Conservation (phyloP, 805 yeast genomes). For the Clavispora vitiphila region DNA sequence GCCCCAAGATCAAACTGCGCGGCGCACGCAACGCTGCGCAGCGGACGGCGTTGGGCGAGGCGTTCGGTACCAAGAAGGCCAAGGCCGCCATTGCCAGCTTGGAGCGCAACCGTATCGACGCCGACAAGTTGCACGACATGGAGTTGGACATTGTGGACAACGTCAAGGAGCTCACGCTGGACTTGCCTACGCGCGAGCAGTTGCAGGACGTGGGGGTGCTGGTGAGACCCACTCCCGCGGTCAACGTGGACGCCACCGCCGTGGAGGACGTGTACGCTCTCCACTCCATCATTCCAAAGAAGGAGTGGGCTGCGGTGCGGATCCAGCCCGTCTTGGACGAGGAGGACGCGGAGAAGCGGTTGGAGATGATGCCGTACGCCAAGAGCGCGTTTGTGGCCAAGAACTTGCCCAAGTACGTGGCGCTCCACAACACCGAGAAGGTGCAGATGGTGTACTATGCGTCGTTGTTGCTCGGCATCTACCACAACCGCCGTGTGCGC, state of each 20-base stretch:
- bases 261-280: constrained; percentile 82
- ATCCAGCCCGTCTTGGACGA: constrained; percentile 59
- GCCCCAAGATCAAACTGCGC: constrained; percentile 61
- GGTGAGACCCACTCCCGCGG: constrained; percentile 81
- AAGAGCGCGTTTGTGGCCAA: constrained; percentile 53
- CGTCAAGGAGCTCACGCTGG: constrained; percentile 63
- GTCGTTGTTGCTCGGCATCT: constrained; percentile 75
- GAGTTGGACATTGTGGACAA: constrained; percentile 80
- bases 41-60: constrained; percentile 86
- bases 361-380: constrained; percentile 58
- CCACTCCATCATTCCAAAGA: constrained; percentile 60
- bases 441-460: constrained; percentile 74
- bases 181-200: constrained; percentile 67
- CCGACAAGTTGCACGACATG: constrained; percentile 67
- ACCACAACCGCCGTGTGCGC: constrained; percentile 61
- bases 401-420: constrained; percentile 36
- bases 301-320: constrained; percentile 60
- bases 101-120: constrained; percentile 81
- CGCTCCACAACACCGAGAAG: constrained; percentile 46
- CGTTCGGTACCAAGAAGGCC: constrained; percentile 95
- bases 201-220: constrained; percentile 51
- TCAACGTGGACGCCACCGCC: constrained; percentile 70
- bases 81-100: constrained; percentile 80
- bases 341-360: constrained; percentile 38
- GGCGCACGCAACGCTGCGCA: constrained; percentile 50